Percentiles rank a stretch among this genome's conserved stretches.
Evolutionary conservation across 2,329 filamentous ascomycete species (phyloP).

Genomic region (Verticillium albo-atrum): DNA sequence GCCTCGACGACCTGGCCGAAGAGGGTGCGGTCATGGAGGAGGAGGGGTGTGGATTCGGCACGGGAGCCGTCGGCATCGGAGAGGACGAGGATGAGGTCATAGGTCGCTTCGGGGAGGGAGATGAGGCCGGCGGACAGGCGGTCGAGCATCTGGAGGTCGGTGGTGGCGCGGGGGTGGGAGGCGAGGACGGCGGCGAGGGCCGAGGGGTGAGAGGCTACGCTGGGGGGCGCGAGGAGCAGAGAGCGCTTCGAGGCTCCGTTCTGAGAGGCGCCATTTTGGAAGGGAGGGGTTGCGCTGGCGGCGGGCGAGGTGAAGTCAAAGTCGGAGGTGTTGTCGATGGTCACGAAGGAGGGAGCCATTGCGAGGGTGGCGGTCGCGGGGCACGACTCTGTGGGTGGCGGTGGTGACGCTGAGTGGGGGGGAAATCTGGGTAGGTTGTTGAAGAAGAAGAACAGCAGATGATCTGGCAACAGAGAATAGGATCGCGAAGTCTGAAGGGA

Average conservation of each 20-base stretch:
- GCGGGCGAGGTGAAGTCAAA: constrained; percentile 33
- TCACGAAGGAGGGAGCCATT: constrained; percentile 50
- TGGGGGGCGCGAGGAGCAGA: constrained; percentile 85
- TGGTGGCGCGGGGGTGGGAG: constrained; percentile 67
- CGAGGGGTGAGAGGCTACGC: constrained; percentile 79
- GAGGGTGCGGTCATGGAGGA: constrained; percentile 65
- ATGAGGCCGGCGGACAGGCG: constrained; percentile 80
- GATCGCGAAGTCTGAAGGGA: neutral
- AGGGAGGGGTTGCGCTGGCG: constrained; percentile 10
- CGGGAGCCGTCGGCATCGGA: constrained; percentile 69
- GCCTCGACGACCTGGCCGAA: constrained; percentile 66
- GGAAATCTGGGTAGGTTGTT: neutral
- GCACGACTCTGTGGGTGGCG: neutral
- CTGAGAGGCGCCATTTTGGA: constrained; percentile 8
- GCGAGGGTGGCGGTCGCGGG: constrained; percentile 10
- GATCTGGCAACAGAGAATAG: neutral
- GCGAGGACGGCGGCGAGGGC: constrained; percentile 67
- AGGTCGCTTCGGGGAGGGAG: constrained; percentile 68
- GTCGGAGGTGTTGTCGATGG: constrained; percentile 52
- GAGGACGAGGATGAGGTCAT: constrained; percentile 81
- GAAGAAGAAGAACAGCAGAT: neutral
- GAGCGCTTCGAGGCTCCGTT: constrained; percentile 45
- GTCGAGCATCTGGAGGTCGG: constrained; percentile 97
- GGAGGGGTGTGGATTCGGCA: constrained; percentile 57
- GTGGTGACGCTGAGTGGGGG: neutral